Percentiles rank a stretch among this genome's conserved stretches.
These are phyloP conservation scores for Barnettozyma siamensis DNA, from an alignment of 805 yeast genomes.

Conservation along the genomic window DNA sequence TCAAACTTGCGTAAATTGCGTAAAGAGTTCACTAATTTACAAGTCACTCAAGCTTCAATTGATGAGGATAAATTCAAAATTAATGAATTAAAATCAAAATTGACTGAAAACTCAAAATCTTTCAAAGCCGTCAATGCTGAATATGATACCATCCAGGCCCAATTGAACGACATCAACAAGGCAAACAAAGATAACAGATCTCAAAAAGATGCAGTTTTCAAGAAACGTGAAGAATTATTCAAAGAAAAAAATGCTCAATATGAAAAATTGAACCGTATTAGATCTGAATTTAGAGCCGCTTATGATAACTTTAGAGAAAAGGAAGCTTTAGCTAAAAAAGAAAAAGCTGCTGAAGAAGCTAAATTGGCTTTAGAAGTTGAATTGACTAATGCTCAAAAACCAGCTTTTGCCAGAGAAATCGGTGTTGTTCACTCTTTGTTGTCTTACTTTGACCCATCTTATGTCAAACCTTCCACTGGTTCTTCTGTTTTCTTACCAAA, in stretches of 20 bases:
- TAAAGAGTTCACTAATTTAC: constrained; percentile 70
- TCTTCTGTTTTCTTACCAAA: constrained; percentile 1
- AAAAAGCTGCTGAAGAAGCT: constrained; percentile 50
- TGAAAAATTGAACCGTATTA: constrained; percentile 59
- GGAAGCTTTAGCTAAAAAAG: constrained; percentile 55
- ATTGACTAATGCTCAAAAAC: constrained; percentile 66
- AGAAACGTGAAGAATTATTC: constrained; percentile 61
- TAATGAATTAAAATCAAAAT: constrained; percentile 52
- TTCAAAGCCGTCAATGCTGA: constrained; percentile 61
- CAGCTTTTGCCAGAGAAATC: constrained; percentile 83
- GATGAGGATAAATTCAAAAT: constrained; percentile 75
- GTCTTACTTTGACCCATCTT: constrained; percentile 70
- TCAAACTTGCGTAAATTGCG: constrained; percentile 73
- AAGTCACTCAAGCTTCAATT: constrained; percentile 69
- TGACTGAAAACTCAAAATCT: constrained; percentile 1
- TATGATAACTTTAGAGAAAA: constrained; percentile 71
- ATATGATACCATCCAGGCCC: constrained; percentile 56
- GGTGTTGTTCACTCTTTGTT: constrained; percentile 68
- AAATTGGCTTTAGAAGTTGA: constrained; percentile 57
- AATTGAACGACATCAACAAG: constrained; percentile 5
- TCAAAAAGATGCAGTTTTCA: constrained; percentile 41
- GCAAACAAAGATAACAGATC: constrained; percentile 56
- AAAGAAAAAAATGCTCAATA: constrained; percentile 66
- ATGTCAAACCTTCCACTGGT: constrained; percentile 47
- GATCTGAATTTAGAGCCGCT: constrained; percentile 71